Base-by-base conservation (phyloP, 371 early-diverging fungal species). In the Batkoa obscura region DNA sequence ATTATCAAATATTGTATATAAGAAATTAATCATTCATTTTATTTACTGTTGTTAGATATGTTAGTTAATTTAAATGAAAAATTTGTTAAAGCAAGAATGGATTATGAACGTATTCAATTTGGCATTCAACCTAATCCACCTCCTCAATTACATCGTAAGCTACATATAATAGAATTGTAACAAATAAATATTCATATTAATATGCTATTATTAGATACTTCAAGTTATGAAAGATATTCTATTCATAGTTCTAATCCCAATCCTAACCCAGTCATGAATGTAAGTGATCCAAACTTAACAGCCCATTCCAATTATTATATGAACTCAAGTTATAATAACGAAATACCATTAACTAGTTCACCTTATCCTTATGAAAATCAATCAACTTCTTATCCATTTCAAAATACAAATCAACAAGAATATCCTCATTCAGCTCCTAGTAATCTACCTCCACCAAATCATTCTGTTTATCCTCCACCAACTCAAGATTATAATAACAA, bases 21-120 rank as follows among this genome's bases (percentile, higher is more conserved):
- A 13, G 17, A 53, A 3, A 12, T 45, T 23, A 45, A 45, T 15
- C 15, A 13, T 5, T 45, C 23, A 23, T 23, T 23, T 23, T 23
- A 23, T 23, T 23, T 23, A 23, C 23, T 23, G 23, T 23, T 47
- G 9, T 17, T 41, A 55, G 56, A 55, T 32, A 33, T 31, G 23
- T 43, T 57, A 31, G 15, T 57, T 15, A 39, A 34, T 12, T 38
- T 58, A 8, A 58, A 53, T 31, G 53, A 58, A 52, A 58, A 50
- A 35, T 50, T 52, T 43, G 37, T 43, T 1, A 45, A 50, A 13
- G 37, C 42, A n/a, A 13, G 41, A 4, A 13, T 34, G 3, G 56
- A 55, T n/a, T 55, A 46, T 33, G 56, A 55, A 34, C 30, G 43
- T 12, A 2, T 55, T n/a, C 43, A 55, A 41, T 55, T 35, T 32